Percentiles rank a stretch among this genome's conserved stretches.
Evolutionary conservation across 192 early-diverging fungal species (phyloP).

Genomic region (Backusella westeae): DNA sequence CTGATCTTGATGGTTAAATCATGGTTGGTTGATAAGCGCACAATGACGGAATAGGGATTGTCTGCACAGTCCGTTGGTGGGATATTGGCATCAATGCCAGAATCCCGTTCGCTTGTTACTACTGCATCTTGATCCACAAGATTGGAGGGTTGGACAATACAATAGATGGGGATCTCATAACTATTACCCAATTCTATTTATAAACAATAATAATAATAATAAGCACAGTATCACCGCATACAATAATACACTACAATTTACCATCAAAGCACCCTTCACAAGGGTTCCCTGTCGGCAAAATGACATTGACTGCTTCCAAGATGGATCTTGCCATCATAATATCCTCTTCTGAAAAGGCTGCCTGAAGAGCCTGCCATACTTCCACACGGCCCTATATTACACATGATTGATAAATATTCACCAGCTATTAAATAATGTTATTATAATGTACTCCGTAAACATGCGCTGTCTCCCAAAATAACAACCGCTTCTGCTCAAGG

Average conservation of each 20-base stretch:
- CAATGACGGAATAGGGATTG: conserved; percentile 14
- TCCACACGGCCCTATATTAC: conserved; percentile 56
- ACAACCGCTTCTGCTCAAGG: conserved; percentile 52
- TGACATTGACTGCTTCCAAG: conserved; percentile 64
- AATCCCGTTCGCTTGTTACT: neutral
- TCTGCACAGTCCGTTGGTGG: neutral
- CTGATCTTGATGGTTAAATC: conserved; percentile 18
- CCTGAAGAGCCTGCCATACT: conserved; percentile 75
- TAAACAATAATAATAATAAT: neutral
- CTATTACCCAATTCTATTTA: conserved; percentile 56
- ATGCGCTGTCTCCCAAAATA: conserved; percentile 78
- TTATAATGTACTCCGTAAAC: conserved; percentile 56
- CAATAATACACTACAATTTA: neutral
- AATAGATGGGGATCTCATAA: conserved; percentile 69
- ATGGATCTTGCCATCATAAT: conserved; percentile 57
- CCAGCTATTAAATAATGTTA: neutral
- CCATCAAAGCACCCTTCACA: conserved; percentile 79
- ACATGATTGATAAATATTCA: neutral
- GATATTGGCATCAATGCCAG: neutral
- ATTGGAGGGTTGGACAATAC: conserved; percentile 58
- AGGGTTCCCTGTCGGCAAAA: conserved; percentile 67
- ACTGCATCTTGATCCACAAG: conserved; percentile 14
- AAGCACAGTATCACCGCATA: neutral
- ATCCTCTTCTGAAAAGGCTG: conserved; percentile 53
- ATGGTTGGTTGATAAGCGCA: conserved; percentile 36